Conservation (phyloP, 1,139 yeast species). For the Magnusiomyces sp. region DNA sequence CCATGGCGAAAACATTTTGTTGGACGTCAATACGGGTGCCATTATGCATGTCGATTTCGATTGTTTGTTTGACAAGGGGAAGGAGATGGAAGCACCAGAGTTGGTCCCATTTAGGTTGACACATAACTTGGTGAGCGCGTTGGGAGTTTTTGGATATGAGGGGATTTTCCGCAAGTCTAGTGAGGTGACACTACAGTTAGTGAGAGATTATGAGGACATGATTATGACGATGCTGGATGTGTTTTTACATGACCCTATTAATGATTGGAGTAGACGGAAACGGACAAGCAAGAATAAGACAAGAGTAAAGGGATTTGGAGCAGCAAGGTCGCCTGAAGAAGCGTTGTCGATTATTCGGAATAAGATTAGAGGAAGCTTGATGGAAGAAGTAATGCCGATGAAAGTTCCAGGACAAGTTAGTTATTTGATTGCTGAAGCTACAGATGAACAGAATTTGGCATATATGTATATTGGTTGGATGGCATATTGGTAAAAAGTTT, state of each 20-base stretch:
- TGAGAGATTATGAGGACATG: conserved; percentile 77
- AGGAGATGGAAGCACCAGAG: conserved; percentile 68
- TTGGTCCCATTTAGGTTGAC: conserved; percentile 91
- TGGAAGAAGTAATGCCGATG: conserved; percentile 75
- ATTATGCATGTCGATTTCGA: conserved; percentile 94
- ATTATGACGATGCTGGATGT: conserved; percentile 89
- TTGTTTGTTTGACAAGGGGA: conserved; percentile 75
- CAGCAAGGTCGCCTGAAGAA: conserved; percentile 43
- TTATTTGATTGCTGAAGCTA: conserved; percentile 75
- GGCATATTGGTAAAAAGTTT: conserved; percentile 46
- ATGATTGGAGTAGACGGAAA: conserved; percentile 29
- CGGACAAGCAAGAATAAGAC: conserved; percentile 13
- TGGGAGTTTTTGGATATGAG: conserved; percentile 85
- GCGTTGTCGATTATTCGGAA: conserved; percentile 71
- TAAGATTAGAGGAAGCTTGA: conserved; percentile 78
- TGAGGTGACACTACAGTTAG: conserved; percentile 69
- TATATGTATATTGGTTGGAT: conserved; percentile 97
- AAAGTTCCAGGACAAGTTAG: conserved; percentile 93
- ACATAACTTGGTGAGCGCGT: conserved; percentile 79
- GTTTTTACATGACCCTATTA: conserved; percentile 83
- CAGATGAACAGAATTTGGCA: conserved; percentile 59
- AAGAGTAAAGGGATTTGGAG: conserved; percentile 22
- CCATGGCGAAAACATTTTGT: conserved; percentile 83
- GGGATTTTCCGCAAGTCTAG: conserved; percentile 82
- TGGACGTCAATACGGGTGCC: conserved; percentile 67